Evolutionary conservation across 305 asterid genomes (phyloP), one percentile per base, ranked within the genome.

Genomic region (Solanum hybrid): DNA sequence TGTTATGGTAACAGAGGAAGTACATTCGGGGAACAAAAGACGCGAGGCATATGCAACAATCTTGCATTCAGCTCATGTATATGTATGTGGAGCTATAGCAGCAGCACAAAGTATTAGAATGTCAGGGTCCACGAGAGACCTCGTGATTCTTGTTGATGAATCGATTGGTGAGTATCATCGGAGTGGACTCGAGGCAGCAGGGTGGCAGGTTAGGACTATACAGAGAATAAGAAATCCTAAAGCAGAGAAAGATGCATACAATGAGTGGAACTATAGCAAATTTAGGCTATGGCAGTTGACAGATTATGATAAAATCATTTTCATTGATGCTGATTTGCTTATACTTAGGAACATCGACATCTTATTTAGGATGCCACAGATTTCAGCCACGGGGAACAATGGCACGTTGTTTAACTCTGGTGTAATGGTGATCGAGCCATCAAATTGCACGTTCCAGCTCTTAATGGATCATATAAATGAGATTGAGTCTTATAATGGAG

Each of bases 21-120:
- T 89, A 51, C 82, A 93, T 32, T 36, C 90, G 6, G 91, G 92
- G 88, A 81, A 88, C 86, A 90, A 32, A 93, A 95, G 92, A 19
- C 92, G 95, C 0, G 99, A 96, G 91, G 99, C 99, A 22, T 96
- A 96, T 56, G 98, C 98, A 7, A 94, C 99, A 10, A 93, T 96
- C 90, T 91, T 96, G 22, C 99, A 96, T 86, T 95, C 98, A 29
- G 97, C 98, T 32, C 90, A 95, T 38, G 96, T 91, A 12, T 96
- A 96, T 69, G 99, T 95, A 1, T 96, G 99, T 60, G 99, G 99
- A 66, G 99, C 99, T 60, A 96, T 96, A 32, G 95, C 94, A 35
- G 98, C 98, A 17, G 98, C 98, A 0, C 99, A 95, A 90, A 96
- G 99, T 91, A 96, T 96, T 80, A 93, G 95, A 7, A 93, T 95